Evolutionary conservation across 208 protist genomes (phyloP).

Genomic region (Trichomonas tenax): DNA sequence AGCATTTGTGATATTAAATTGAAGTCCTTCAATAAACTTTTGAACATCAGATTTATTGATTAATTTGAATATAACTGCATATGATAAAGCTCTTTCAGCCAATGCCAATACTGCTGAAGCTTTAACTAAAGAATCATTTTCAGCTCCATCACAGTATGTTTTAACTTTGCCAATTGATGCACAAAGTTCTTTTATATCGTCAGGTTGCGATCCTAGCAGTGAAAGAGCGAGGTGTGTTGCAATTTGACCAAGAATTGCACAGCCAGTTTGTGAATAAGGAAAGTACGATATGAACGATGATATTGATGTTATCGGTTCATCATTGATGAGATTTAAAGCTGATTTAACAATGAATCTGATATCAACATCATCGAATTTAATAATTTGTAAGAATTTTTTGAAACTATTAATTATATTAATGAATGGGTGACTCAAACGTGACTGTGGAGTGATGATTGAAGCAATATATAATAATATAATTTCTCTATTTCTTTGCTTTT

Average conservation of each 20-base stretch:
- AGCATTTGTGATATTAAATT: background rate
- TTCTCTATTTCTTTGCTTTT: background rate
- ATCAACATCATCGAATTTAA: background rate
- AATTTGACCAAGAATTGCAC: background rate
- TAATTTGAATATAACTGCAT: background rate
- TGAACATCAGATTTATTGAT: background rate
- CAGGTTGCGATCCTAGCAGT: background rate
- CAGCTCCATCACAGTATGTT: background rate
- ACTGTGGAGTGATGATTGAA: background rate
- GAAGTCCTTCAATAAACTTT: background rate
- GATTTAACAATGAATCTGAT: background rate
- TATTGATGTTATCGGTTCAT: background rate
- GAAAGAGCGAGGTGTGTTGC: background rate
- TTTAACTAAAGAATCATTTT: background rate
- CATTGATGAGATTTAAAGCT: background rate
- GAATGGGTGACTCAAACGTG: background rate
- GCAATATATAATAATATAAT: background rate
- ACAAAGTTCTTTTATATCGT: background rate
- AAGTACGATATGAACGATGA: background rate
- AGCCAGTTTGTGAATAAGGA: background rate
- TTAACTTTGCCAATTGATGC: background rate
- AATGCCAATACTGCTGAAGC: background rate
- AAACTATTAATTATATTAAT: background rate
- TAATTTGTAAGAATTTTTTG: background rate
- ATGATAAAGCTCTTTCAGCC: background rate